Base-by-base conservation (phyloP, 164 flowering plant species). In the Liquidambar formosana region DNA sequence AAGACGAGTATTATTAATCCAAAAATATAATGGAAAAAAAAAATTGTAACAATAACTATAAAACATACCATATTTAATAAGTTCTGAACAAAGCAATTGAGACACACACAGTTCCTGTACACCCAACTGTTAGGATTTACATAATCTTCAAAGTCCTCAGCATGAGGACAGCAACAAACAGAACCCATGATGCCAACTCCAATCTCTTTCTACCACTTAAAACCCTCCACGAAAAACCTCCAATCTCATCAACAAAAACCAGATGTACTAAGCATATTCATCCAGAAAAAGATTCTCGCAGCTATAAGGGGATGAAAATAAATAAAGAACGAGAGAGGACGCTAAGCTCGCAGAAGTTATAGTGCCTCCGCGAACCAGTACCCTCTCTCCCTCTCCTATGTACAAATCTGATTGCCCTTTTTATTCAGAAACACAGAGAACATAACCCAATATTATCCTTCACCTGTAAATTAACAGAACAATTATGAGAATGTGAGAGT, bases 161-260 rank as follows among this genome's bases (percentile, higher is more conserved):
- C 75, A 41, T 66, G 86, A 75, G 90, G 65, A 66, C 99, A 94
- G 82, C 94, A 87, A 78, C 96, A 94, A 67, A 81, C 89, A 54
- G 93, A 67, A 62, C 95, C 99, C 99, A 94, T 94, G 48, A 52
- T 76, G 69, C 74, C 65, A 68, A 68, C 26, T 61, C 27, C 51
- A 73, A 69, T 56, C 69, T 66, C 65, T 65, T 59, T 26, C 63
- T 49, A 65, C 12, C 43, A 54, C 13, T 23, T 23, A 57, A 45
- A 46, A 33, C 61, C 57, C 56, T 28, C 70, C 28, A 53, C 44
- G 23, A 28, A 15, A 56, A 46, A 45, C 26, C 52, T 49, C 46
- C 60, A 52, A 28, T 10, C 65, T 67, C 61, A 66, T 63, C 46
- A 26, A 46, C 61, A 27, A 13, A 18, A 61, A 25, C 16, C 48